phyloP scores from a whole-genome alignment of 2,329 filamentous ascomycete genomes.

The Hypomyces rosellus region DNA sequence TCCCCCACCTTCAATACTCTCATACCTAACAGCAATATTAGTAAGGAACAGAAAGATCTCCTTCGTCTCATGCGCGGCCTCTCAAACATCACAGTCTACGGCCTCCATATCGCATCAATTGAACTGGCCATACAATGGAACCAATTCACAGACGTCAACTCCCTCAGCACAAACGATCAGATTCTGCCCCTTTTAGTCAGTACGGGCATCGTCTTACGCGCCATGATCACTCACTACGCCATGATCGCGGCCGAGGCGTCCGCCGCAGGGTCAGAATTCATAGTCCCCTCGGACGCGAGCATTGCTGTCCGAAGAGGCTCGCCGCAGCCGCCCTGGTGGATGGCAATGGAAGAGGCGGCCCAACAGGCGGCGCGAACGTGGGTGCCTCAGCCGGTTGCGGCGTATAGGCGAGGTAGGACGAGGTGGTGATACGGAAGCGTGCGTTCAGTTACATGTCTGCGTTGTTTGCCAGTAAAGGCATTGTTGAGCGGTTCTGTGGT shows the following conservation, averaged over 20 bases:
- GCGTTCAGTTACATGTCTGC: no score
- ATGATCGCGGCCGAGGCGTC: neutral
- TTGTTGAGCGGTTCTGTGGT: no score
- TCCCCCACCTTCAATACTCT: neutral
- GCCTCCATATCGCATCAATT: slow-evolving; percentile 24
- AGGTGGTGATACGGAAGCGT: no score
- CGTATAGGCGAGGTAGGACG: no score
- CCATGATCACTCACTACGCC: slow-evolving; percentile 18
- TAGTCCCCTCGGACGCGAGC: no score
- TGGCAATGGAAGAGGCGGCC: neutral
- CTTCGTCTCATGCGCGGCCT: slow-evolving; percentile 18
- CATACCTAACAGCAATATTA: neutral
- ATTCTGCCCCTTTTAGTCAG: slow-evolving; percentile 27
- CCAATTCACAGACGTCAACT: slow-evolving; percentile 17
- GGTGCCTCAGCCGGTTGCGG: neutral
- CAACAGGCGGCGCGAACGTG: neutral
- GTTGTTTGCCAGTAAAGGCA: no score
- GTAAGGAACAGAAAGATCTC: slow-evolving; percentile 16
- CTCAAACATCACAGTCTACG: slow-evolving; percentile 21
- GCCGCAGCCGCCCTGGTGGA: no score
- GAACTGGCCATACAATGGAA: slow-evolving; percentile 31
- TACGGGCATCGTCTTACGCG: slow-evolving; percentile 21
- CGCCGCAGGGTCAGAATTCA: no score
- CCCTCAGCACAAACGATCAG: slow-evolving; percentile 24
- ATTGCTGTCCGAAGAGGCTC: no score